Evolutionary conservation across 2,329 filamentous ascomycete species (phyloP).

Genomic region (Colletotrichum plurivorum): DNA sequence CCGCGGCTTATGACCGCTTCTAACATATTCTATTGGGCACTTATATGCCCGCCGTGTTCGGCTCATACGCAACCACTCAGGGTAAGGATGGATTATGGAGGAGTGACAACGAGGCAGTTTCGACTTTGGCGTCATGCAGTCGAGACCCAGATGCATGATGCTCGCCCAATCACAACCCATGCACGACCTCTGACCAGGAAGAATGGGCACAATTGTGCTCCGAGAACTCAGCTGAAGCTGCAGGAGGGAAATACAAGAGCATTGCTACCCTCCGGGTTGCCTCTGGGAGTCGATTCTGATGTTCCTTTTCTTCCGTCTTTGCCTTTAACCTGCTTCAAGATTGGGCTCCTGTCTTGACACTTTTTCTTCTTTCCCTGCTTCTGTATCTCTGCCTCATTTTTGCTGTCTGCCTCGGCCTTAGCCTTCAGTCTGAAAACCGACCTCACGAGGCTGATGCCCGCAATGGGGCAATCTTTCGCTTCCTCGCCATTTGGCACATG

Average conservation of each 20-base stretch:
- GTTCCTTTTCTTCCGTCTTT: background rate
- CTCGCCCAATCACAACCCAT: background rate
- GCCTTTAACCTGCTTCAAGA: background rate
- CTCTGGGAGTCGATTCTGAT: background rate
- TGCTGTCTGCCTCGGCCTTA: background rate
- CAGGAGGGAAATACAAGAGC: background rate
- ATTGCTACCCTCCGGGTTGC: background rate
- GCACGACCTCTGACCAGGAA: background rate
- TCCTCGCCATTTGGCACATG: background rate
- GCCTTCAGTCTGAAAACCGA: too few species aligned
- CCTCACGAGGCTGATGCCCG: background rate
- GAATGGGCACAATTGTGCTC: background rate
- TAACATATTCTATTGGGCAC: background rate
- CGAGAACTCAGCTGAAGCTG: background rate
- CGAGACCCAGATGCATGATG: conserved; percentile 7
- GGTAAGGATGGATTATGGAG: background rate
- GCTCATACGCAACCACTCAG: background rate
- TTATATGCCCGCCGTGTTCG: background rate
- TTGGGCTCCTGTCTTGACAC: background rate
- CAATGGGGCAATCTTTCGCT: background rate
- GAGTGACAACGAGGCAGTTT: background rate
- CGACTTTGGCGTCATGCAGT: conserved; percentile 1
- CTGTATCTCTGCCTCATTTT: background rate
- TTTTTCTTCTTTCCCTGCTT: background rate
- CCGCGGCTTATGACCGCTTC: too few species aligned